Conservation (phyloP, 768 basidiomycete species). For the Trametes cingulata region DNA sequence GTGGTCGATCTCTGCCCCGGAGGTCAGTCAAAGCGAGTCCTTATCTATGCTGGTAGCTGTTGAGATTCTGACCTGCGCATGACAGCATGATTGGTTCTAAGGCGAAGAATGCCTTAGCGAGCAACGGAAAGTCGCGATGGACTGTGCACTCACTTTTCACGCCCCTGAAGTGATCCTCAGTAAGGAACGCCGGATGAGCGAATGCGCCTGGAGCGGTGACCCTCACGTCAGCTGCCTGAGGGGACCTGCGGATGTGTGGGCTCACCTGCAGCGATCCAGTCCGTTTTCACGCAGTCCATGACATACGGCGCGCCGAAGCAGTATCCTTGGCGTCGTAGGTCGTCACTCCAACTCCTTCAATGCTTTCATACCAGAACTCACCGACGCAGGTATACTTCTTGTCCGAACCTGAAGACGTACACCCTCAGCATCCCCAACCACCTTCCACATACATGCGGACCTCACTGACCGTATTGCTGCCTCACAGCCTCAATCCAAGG, state of each 20-base stretch:
- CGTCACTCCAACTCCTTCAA: too few species aligned
- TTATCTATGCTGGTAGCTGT: not conserved
- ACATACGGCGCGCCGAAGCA: constrained; percentile 59
- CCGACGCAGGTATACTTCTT: constrained; percentile 23
- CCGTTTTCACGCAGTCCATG: constrained; percentile 46
- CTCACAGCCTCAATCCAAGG: constrained; percentile 55
- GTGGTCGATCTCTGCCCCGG: constrained; percentile 48
- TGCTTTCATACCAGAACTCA: not conserved
- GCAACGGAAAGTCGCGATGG: too few species aligned
- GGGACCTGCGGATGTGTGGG: constrained; percentile 8
- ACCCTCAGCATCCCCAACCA: constrained; percentile 8
- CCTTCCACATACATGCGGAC: too few species aligned
- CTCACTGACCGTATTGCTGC: constrained; percentile 45
- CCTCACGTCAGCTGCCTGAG: not conserved
- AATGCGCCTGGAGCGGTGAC: constrained; percentile 44
- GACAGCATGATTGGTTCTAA: constrained; percentile 55
- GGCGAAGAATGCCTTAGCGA: too few species aligned
- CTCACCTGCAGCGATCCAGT: constrained; percentile 55
- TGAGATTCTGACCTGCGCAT: constrained; percentile 47
- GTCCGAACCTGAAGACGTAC: constrained; percentile 24
- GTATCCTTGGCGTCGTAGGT: constrained; percentile 41
- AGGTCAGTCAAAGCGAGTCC: too few species aligned
- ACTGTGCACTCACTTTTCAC: constrained; percentile 49
- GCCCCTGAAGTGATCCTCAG: constrained; percentile 48
- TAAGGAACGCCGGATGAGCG: constrained; percentile 54